Percentiles rank a stretch among this genome's conserved stretches.
Conservation (phyloP, 1,139 yeast species). For the Meyerozyma carpophila region DNA sequence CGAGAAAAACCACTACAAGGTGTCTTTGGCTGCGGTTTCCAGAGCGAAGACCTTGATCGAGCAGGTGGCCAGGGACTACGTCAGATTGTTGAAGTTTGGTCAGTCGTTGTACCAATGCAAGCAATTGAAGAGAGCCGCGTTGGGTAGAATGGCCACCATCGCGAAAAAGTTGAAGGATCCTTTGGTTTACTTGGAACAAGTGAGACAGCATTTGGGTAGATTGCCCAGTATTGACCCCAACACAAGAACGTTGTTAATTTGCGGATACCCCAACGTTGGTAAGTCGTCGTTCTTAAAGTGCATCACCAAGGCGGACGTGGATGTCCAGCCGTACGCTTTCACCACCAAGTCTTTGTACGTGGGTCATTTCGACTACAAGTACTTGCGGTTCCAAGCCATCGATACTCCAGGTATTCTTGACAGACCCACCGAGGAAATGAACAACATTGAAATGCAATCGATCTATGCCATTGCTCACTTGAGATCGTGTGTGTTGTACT, state of each 20-base stretch:
- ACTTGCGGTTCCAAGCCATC: constrained; percentile 94
- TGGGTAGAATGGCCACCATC: constrained; percentile 99
- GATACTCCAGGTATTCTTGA: constrained; percentile 99
- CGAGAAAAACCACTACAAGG: constrained; percentile 96
- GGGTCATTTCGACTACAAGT: constrained; percentile 97
- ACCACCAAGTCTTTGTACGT: constrained; percentile 93
- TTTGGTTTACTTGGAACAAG: constrained; percentile 88
- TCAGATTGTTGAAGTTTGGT: constrained; percentile 89
- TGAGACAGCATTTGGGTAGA: constrained; percentile 98
- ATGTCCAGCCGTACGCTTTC: constrained; percentile 98
- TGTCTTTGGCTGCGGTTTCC: constrained; percentile 92
- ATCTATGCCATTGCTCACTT: constrained; percentile 98
- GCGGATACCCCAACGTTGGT: constrained; percentile 99
- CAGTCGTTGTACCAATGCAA: constrained; percentile 97
- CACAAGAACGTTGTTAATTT: constrained; percentile 92
- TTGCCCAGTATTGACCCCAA: constrained; percentile 97
- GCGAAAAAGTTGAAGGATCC: constrained; percentile 94
- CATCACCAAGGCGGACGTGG: constrained; percentile 97
- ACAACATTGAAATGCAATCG: constrained; percentile 98
- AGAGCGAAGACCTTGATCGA: constrained; percentile 92
- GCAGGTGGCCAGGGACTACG: constrained; percentile 93
- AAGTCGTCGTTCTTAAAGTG: constrained; percentile 90
- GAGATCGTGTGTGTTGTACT: constrained; percentile 91
- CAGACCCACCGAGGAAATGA: constrained; percentile 99
- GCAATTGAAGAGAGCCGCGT: constrained; percentile 95